Percentiles rank a stretch among this genome's conserved stretches.
phyloP scores from a whole-genome alignment of 179 eudicot genomes.

The Spinacia oleracea region DNA sequence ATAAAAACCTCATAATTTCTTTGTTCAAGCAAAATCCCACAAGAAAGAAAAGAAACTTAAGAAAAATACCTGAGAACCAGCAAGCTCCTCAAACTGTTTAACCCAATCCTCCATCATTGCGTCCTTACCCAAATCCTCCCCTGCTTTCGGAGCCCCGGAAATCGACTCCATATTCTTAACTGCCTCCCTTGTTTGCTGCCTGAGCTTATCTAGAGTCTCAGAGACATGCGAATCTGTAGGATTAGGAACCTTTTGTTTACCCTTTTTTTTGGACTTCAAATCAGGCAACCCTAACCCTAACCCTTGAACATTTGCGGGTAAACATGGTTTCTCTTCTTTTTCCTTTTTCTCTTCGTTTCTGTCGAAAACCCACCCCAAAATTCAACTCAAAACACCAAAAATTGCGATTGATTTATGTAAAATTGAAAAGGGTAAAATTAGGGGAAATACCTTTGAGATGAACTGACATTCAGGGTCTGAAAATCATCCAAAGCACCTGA shows the following conservation, averaged over 20 bases:
- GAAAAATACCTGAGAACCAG: constrained; percentile 70
- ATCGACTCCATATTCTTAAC: constrained; percentile 72
- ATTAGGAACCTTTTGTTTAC: constrained; percentile 61
- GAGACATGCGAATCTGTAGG: constrained; percentile 59
- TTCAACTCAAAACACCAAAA: constrained; percentile 8
- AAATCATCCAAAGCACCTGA: constrained; percentile 25
- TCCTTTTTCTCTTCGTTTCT: constrained; percentile 43
- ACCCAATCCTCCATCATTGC: constrained; percentile 87
- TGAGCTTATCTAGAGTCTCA: constrained; percentile 83
- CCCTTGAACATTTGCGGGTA: constrained; percentile 63
- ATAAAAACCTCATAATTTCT: background rate
- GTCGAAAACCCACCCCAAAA: constrained; percentile 23
- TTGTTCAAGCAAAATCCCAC: background rate
- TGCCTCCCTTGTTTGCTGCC: constrained; percentile 83
- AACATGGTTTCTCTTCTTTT: constrained; percentile 36
- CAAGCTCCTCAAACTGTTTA: constrained; percentile 89
- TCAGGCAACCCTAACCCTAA: constrained; percentile 91
- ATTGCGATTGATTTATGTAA: background rate
- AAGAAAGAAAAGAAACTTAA: background rate
- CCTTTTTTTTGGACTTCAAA: constrained; percentile 74
- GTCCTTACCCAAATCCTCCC: constrained; percentile 49
- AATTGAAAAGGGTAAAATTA: constrained; percentile 12
- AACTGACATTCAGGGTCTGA: constrained; percentile 11
- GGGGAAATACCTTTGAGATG: constrained; percentile 1
- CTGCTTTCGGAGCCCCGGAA: constrained; percentile 38